phyloP scores from a whole-genome alignment of 78 protist species.

The Pelomyxa schiedti region DNA sequence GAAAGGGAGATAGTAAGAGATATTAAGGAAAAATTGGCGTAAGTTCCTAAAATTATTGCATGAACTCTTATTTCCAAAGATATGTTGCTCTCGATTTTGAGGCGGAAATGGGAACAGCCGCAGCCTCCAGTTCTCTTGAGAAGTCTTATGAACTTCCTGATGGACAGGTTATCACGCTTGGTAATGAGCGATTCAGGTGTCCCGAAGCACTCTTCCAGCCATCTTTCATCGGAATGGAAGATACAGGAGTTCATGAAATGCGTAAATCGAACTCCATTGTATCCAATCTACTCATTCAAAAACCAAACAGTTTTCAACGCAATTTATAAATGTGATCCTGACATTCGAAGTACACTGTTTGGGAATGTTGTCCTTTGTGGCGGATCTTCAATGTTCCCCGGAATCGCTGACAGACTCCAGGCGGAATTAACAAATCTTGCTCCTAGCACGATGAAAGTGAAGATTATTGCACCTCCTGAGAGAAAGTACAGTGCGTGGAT shows the following conservation, averaged over 20 bases:
- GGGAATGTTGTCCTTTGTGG: conserved; percentile 77
- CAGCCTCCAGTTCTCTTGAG: conserved; percentile 54
- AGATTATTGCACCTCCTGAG: conserved; percentile 83
- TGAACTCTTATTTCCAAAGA: too few species aligned
- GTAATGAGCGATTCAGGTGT: conserved; percentile 73
- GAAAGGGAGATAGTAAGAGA: conserved; percentile 71
- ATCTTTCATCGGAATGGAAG: conserved; percentile 60
- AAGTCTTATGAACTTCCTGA: conserved; percentile 61
- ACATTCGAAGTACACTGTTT: conserved; percentile 69
- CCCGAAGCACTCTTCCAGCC: conserved; percentile 87
- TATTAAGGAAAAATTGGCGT: conserved; percentile 64
- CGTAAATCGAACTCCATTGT: too few species aligned
- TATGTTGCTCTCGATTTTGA: conserved; percentile 47
- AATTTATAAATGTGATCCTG: conserved; percentile 77
- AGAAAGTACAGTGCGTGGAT: conserved; percentile 89
- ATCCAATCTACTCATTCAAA: conserved; percentile 70
- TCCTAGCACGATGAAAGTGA: conserved; percentile 78
- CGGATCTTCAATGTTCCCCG: conserved; percentile 76
- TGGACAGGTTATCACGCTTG: conserved; percentile 73
- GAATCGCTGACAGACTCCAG: conserved; percentile 59
- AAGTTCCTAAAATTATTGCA: too few species aligned
- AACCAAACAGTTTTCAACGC: conserved; percentile 59
- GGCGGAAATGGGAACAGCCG: conserved; percentile 65
- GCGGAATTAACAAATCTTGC: conserved; percentile 52
- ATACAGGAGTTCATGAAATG: conserved; percentile 76